Base-by-base conservation (phyloP, 495 filamentous ascomycete species). In the Melanomma pulvis-pyrius region DNA sequence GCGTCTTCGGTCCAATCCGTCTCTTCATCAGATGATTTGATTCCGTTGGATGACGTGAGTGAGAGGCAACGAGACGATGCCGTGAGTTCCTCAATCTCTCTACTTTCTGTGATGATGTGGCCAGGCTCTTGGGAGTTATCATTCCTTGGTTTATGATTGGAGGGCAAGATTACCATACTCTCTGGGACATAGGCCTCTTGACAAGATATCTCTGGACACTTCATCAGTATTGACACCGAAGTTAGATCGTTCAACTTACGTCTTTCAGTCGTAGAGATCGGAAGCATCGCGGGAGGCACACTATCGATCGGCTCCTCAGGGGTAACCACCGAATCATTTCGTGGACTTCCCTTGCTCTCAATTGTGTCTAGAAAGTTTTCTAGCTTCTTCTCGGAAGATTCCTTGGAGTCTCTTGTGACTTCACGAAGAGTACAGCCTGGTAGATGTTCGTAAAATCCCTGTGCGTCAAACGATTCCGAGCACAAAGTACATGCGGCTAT, bases 381-480 rank as follows among this genome's bases (percentile, higher is more conserved):
- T 22, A 19, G 11, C 24, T 34, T 29, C 41, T 28, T 2, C 21
- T 19, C 17, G 32, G 25, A 26, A 19, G 25, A 29, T 2, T 6
- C 22, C 2, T 25, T 17, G 11, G 5, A 50, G 47, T 25, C 28
- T 44, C 39, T 9, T 4, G 51, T 67, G 17, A 61, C 50, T 28
- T 51, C 36, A 19, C 64, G 32, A 26, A 49, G 29, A 22, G 65
- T 50, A 39, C 69, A 71, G 15, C 60, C 69, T 9, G 19, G 28
- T 22, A 71, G 65, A 52, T 71, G 69, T 26, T 68, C 65, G 30
- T 60, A 68, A 12, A 71, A 32, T 4, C 61, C 65, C 25, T 71
- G 65, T 21, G 69, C 55, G 30, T 65, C 63, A 48, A 67, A 67
- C 11, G 58, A 50, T 22, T 61, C 56, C 9, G 58, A 55, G 48